A percentile compares a stretch with the other conserved stretches of the same genome.
phyloP scores from a whole-genome alignment of 2,329 filamentous ascomycete species.

The Ophiostoma himal-ulmi region DNA sequence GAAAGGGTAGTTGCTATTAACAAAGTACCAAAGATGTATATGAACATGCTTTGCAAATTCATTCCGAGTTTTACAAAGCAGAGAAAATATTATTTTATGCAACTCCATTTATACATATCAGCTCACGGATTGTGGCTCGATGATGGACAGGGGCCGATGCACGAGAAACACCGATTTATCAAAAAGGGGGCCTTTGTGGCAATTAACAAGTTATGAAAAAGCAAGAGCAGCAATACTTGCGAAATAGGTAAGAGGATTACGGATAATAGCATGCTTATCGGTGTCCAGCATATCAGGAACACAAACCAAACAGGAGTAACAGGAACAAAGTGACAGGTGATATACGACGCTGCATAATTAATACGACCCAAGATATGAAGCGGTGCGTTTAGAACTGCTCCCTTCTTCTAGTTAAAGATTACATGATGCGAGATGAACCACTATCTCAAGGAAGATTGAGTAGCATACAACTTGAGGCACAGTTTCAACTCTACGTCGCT shows the following conservation, averaged over 20 bases:
- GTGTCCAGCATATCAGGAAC: not conserved
- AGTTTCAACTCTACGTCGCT: not conserved
- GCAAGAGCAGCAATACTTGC: not conserved
- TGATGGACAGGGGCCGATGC: not conserved
- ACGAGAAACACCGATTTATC: not conserved
- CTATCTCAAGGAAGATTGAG: not conserved
- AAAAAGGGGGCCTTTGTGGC: too few species aligned
- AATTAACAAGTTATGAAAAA: not conserved
- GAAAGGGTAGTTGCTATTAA: not conserved
- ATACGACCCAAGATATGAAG: not conserved
- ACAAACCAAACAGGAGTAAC: not conserved
- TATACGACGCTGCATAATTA: constrained; percentile 5
- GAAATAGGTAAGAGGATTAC: not conserved
- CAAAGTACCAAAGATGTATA: not conserved
- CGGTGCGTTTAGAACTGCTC: not conserved
- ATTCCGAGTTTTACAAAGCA: not conserved
- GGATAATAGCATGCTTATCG: not conserved
- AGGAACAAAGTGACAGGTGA: constrained; percentile 8
- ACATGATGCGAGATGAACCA: not conserved
- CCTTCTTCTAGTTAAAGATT: not conserved
- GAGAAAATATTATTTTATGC: not conserved
- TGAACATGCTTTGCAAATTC: not conserved
- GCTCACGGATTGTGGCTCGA: not conserved
- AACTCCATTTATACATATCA: not conserved
- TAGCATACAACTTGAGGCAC: not conserved